Conservation (phyloP, 2,329 filamentous ascomycete species). For the Penicillium aurantiogriseum region DNA sequence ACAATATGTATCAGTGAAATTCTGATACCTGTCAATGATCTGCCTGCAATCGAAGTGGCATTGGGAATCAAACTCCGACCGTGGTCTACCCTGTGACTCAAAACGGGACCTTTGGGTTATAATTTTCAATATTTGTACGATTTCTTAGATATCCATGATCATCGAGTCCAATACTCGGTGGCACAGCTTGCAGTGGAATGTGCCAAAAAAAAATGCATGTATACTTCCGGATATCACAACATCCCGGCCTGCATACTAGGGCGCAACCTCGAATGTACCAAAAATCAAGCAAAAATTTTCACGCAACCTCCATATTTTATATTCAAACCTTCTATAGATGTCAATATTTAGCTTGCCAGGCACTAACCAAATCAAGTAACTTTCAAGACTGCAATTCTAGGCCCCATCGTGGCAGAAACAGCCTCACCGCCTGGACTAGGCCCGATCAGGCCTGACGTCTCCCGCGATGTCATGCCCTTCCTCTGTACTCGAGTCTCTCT, state of each 20-base stretch:
- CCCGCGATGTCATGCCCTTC: constrained; percentile 25
- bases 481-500: constrained; percentile 18
- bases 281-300: not conserved
- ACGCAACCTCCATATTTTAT: not conserved
- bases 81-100: not conserved
- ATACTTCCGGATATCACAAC: constrained; percentile 10
- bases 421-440: constrained; percentile 22
- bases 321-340: not conserved
- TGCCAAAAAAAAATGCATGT: constrained; percentile 4
- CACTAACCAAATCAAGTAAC: constrained; percentile 11
- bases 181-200: constrained; percentile 1
- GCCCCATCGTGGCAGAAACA: constrained; percentile 20
- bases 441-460: constrained; percentile 26
- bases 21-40: not conserved
- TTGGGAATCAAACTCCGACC: not conserved
- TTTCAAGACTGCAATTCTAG: constrained; percentile 7
- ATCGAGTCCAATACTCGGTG: constrained; percentile 1
- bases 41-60: not conserved
- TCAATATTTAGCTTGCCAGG: not conserved
- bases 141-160: not conserved
- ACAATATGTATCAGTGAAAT: not conserved
- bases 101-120: not conserved
- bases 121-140: not conserved
- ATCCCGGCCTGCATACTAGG: not conserved
- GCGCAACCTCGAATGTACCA: not conserved